Evolutionary conservation across 345 rosid species (phyloP).

Genomic region (Hibiscus mutabilis): DNA sequence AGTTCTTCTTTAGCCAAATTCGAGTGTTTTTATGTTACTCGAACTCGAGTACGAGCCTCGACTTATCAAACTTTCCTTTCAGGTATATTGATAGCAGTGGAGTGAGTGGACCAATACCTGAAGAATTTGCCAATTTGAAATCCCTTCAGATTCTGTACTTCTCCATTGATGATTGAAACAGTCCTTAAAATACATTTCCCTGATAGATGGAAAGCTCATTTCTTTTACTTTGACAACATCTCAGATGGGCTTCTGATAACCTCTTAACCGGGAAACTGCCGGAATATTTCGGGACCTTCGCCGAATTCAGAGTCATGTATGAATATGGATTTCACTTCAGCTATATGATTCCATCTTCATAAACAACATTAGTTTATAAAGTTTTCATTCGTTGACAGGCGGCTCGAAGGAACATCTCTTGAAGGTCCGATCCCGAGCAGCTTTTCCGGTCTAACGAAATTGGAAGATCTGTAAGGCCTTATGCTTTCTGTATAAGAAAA

Average conservation of each 20-base stretch:
- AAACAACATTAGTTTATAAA: not conserved
- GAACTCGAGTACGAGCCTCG: not conserved
- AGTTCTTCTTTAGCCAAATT: not conserved
- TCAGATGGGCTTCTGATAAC: constrained; percentile 65
- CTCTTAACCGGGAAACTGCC: constrained; percentile 44
- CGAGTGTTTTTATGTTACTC: not conserved
- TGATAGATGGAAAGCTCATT: not conserved
- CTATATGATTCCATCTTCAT: not conserved
- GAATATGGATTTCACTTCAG: constrained; percentile 11
- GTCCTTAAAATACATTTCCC: not conserved
- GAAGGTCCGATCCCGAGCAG: constrained; percentile 54
- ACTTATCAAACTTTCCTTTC: not conserved
- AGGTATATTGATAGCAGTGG: constrained; percentile 61
- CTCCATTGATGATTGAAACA: not conserved
- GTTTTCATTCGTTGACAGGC: constrained; percentile 21
- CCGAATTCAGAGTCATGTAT: constrained; percentile 41
- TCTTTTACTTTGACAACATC: not conserved
- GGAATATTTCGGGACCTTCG: constrained; percentile 36
- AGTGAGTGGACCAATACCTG: constrained; percentile 43
- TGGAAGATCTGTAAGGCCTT: constrained; percentile 40
- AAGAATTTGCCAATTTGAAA: constrained; percentile 38
- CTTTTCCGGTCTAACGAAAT: constrained; percentile 32
- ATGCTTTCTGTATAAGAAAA: not conserved
- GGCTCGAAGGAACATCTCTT: constrained; percentile 43
- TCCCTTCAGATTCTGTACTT: constrained; percentile 35